Percentiles rank a stretch among this genome's conserved stretches.
These are phyloP conservation scores for Rhynchosporium graminicola DNA, from an alignment of 2,329 filamentous ascomycete genomes.

Conservation along the genomic window DNA sequence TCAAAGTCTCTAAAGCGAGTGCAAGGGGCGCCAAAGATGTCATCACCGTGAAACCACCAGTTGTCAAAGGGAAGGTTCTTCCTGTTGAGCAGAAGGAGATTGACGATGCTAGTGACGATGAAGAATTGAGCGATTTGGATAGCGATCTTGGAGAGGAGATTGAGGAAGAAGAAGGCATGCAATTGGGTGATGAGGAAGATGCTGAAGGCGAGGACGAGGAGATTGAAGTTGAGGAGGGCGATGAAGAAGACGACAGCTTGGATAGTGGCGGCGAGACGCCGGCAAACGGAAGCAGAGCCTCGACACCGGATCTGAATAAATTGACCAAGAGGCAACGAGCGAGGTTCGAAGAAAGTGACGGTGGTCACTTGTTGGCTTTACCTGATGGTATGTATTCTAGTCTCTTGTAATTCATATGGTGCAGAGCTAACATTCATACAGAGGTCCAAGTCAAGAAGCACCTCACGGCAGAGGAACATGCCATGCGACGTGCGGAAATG, in stretches of 20 bases:
- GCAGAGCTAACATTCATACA: constrained; percentile 25
- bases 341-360: constrained; percentile 53
- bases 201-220: constrained; percentile 51
- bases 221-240: constrained; percentile 43
- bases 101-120: constrained; percentile 39
- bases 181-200: constrained; percentile 43
- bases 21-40: constrained; percentile 32
- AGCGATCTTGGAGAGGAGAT: constrained; percentile 47
- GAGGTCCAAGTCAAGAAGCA: constrained; percentile 70
- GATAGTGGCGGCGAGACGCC: constrained; percentile 44
- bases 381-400: constrained; percentile 42
- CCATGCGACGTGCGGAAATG: constrained; percentile 74
- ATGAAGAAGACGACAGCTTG: constrained; percentile 42
- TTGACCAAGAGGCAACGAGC: constrained; percentile 70
- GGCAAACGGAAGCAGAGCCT: constrained; percentile 52
- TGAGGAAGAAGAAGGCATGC: constrained; percentile 51
- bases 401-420: neutral
- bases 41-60: constrained; percentile 34
- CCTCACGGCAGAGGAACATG: constrained; percentile 71
- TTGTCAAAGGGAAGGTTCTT: constrained; percentile 27
- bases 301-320: constrained; percentile 64
- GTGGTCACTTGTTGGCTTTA: constrained; percentile 45
- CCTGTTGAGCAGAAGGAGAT: constrained; percentile 39
- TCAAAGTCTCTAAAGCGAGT: constrained; percentile 38
- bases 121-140: constrained; percentile 41